phyloP scores from a whole-genome alignment of 768 basidiomycete species.

The Tephrocybe sp. region DNA sequence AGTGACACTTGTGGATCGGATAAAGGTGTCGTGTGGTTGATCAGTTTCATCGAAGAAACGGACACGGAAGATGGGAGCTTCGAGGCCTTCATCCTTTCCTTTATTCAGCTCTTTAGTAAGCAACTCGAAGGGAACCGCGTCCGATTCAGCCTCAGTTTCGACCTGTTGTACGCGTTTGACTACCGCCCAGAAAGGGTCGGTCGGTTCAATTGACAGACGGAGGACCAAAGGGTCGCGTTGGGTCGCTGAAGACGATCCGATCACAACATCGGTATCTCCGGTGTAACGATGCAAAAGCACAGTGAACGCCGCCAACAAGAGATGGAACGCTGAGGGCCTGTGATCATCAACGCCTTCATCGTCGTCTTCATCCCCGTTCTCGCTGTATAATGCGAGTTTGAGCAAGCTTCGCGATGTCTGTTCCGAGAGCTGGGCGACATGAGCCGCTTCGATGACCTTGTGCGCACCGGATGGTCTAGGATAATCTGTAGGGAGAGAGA shows the following conservation, averaged over 20 bases:
- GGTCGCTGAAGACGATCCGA: conserved; percentile 81
- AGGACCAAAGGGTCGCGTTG: conserved; percentile 80
- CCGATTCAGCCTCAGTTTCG: conserved; percentile 78
- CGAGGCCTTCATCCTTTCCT: conserved; percentile 57
- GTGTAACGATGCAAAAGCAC: conserved; percentile 93
- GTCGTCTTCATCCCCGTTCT: conserved; percentile 51
- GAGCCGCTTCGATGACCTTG: conserved; percentile 82
- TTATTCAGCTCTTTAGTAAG: conserved; percentile 68
- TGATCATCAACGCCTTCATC: conserved; percentile 37
- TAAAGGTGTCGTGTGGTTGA: conserved; percentile 65
- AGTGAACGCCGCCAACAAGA: conserved; percentile 88
- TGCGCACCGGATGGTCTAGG: conserved; percentile 73
- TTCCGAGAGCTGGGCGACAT: conserved; percentile 67
- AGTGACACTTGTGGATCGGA: conserved; percentile 75
- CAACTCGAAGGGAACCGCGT: conserved; percentile 77
- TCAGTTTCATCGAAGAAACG: conserved; percentile 97
- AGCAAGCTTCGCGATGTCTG: conserved; percentile 76
- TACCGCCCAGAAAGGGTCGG: conserved; percentile 87
- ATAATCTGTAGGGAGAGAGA: conserved; percentile 95
- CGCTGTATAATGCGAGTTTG: conserved; percentile 74
- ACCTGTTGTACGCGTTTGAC: conserved; percentile 82
- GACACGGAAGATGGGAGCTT: conserved; percentile 82
- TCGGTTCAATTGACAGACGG: conserved; percentile 76
- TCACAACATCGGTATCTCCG: conserved; percentile 89
- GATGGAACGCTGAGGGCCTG: conserved; percentile 82